Conservation (phyloP, 1,284 basidiomycete genomes). For the Ustilago curta region DNA sequence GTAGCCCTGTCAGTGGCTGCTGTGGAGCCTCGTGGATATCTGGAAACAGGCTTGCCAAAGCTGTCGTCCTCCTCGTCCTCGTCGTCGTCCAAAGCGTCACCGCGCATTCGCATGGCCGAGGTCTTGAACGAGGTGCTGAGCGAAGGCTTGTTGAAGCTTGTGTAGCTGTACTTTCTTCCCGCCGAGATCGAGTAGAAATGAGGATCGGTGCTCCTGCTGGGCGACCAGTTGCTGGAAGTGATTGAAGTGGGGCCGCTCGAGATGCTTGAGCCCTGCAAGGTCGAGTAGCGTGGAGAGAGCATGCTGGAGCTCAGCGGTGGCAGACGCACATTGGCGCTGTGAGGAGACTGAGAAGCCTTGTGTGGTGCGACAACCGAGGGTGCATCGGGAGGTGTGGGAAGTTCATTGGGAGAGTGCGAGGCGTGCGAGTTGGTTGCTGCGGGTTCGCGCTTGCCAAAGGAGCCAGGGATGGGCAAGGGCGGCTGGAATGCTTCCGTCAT, state of each 20-base stretch:
- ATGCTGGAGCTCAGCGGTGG: constrained; percentile 48
- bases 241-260: constrained; percentile 52
- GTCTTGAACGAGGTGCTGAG: constrained; percentile 62
- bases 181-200: constrained; percentile 57
- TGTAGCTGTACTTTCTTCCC: constrained; percentile 49
- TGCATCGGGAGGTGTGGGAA: constrained; percentile 65
- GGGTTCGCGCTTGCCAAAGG: constrained; percentile 28
- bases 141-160: constrained; percentile 55
- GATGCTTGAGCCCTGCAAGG: constrained; percentile 50
- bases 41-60: constrained; percentile 40
- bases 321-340: constrained; percentile 36
- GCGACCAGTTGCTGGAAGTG: constrained; percentile 55
- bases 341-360: constrained; percentile 34
- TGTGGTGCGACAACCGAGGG: constrained; percentile 33
- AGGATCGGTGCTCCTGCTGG: constrained; percentile 49
- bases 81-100: constrained; percentile 45
- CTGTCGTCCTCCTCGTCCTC: constrained; percentile 55
- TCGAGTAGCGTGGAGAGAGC: constrained; percentile 44
- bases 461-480: constrained; percentile 55
- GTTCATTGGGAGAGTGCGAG: constrained; percentile 58
- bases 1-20: constrained; percentile 26
- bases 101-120: constrained; percentile 58
- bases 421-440: constrained; percentile 27
- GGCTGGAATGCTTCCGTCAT: constrained; percentile 50
- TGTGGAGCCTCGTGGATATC: constrained; percentile 26